phyloP scores from a whole-genome alignment of 345 rosid species.

The Populus simonii region DNA sequence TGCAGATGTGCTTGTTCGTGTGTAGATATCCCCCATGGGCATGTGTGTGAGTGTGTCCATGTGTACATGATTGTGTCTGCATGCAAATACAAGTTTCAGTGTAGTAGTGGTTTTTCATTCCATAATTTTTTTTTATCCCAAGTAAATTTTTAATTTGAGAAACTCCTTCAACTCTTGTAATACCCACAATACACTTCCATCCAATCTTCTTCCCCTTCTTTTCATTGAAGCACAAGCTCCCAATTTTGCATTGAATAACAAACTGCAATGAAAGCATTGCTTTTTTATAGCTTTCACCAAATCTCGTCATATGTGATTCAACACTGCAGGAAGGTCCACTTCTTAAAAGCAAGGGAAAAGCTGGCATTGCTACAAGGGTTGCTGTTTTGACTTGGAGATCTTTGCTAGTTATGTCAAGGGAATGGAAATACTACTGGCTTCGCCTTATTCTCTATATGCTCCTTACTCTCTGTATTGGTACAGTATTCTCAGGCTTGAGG shows the following conservation, averaged over 20 bases:
- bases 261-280: neutral
- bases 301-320: constrained; percentile 10
- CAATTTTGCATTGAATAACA: neutral
- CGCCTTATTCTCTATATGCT: constrained; percentile 82
- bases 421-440: constrained; percentile 99
- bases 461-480: constrained; percentile 74
- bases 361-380: constrained; percentile 68
- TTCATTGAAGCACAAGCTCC: neutral
- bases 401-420: constrained; percentile 88
- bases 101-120: neutral
- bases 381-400: constrained; percentile 98
- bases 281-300: constrained; percentile 4
- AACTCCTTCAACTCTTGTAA: neutral
- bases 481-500: constrained; percentile 83
- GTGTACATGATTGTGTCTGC: no score
- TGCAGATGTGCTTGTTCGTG: neutral
- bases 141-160: neutral
- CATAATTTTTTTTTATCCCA: neutral
- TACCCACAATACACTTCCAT: neutral
- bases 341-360: constrained; percentile 90
- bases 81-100: neutral
- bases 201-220: neutral
- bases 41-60: no score
- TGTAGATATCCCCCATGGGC: neutral
- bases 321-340: constrained; percentile 76